phyloP scores from a whole-genome alignment of 1,284 basidiomycete genomes.

The Moniliophthora roreri region DNA sequence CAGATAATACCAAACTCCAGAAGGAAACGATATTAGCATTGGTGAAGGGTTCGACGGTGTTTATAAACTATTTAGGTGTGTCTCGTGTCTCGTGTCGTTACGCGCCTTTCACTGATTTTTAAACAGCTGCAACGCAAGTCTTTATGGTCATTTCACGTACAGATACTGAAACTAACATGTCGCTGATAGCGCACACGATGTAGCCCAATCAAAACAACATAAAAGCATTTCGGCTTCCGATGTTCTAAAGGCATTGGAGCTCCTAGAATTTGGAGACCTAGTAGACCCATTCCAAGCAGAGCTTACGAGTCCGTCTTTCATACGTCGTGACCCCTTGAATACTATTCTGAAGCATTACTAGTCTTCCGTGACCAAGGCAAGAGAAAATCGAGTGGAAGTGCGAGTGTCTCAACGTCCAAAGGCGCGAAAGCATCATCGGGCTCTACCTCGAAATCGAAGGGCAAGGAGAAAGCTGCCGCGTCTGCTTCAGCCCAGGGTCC shows the following conservation, averaged over 20 bases:
- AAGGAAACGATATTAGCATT: slow-evolving; percentile 84
- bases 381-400: slow-evolving; percentile 51
- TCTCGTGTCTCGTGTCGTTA: slow-evolving; percentile 13
- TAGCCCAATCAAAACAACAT: slow-evolving; percentile 80
- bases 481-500: slow-evolving; percentile 19
- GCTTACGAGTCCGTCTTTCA: slow-evolving; percentile 63
- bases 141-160: not conserved
- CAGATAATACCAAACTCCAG: slow-evolving; percentile 82
- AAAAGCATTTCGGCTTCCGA: slow-evolving; percentile 89
- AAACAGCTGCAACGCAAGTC: slow-evolving; percentile 66
- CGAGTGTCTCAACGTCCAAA: slow-evolving; percentile 19
- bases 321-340: not conserved
- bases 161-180: slow-evolving; percentile 19
- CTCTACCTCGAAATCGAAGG: slow-evolving; percentile 24
- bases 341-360: slow-evolving; percentile 22
- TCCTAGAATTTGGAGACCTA: slow-evolving; percentile 79
- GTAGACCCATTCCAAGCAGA: slow-evolving; percentile 70
- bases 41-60: slow-evolving; percentile 85
- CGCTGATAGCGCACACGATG: slow-evolving; percentile 74
- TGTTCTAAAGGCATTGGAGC: slow-evolving; percentile 82
- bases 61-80: slow-evolving; percentile 88
- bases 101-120: slow-evolving; percentile 5
- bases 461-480: slow-evolving; percentile 34
- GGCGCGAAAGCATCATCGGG: slow-evolving; percentile 17
- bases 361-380: slow-evolving; percentile 62